phyloP scores from a whole-genome alignment of 2,329 filamentous ascomycete species.

The Hypocreales sp. region DNA sequence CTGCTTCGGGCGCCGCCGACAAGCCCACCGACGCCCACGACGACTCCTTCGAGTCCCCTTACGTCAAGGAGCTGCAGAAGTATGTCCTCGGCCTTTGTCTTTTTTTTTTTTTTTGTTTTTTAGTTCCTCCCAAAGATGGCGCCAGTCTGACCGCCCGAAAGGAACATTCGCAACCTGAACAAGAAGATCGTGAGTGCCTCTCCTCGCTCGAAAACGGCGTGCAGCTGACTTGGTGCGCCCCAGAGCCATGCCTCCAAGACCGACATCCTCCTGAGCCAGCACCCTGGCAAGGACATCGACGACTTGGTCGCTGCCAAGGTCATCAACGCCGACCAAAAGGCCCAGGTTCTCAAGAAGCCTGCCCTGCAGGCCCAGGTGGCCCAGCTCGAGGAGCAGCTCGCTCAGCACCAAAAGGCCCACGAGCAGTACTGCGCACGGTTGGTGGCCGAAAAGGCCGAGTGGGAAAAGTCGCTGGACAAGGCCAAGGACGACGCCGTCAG shows the following conservation, averaged over 20 bases:
- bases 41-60: conserved; percentile 52
- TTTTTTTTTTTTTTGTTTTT: no score
- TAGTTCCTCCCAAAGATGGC: no score
- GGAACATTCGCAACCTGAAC: conserved; percentile 78
- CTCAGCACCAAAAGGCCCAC: conserved; percentile 61
- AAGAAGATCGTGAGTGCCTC: conserved; percentile 72
- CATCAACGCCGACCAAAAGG: conserved; percentile 70
- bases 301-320: conserved; percentile 55
- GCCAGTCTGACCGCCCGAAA: conserved; percentile 16
- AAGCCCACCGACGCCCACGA: conserved; percentile 42
- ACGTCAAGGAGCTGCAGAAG: conserved; percentile 86
- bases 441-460: conserved; percentile 40
- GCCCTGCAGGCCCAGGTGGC: conserved; percentile 50
- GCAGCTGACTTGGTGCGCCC: background rate
- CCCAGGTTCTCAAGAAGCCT: conserved; percentile 64
- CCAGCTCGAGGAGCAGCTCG: conserved; percentile 59
- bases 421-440: conserved; percentile 51
- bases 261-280: conserved; percentile 51
- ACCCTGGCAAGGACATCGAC: conserved; percentile 56
- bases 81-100: no score
- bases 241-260: conserved; percentile 59
- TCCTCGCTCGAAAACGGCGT: background rate
- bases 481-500: conserved; percentile 36
- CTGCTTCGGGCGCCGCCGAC: conserved; percentile 27
- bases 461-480: conserved; percentile 42